Evolutionary conservation across 2,329 filamentous ascomycete genomes (phyloP).

Genomic region (Domatiomyces globalis): DNA sequence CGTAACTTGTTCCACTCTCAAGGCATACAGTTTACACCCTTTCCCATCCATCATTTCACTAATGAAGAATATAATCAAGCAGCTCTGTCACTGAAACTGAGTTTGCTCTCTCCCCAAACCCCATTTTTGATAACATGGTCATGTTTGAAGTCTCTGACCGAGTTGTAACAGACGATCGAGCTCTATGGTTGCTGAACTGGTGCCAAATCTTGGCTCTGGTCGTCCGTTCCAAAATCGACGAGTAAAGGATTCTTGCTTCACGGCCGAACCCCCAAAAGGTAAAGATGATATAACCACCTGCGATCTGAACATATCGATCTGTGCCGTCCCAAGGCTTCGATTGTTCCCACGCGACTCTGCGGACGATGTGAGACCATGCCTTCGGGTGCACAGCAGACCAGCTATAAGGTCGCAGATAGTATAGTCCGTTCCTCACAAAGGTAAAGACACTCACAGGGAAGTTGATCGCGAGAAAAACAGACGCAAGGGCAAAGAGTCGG

Average conservation of each 20-base stretch:
- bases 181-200: no score
- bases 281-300: slow-evolving; percentile 42
- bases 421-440: slow-evolving; percentile 31
- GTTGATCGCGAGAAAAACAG: slow-evolving; percentile 41
- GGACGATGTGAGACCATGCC: slow-evolving; percentile 35
- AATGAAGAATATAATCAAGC: not conserved
- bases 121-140: slow-evolving; percentile 21
- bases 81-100: not conserved
- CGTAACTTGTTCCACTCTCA: no score
- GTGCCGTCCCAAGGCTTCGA: slow-evolving; percentile 12
- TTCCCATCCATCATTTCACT: not conserved
- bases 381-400: slow-evolving; percentile 41
- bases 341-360: not conserved
- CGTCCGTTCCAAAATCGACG: slow-evolving; percentile 21
- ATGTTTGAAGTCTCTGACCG: not conserved
- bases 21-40: not conserved
- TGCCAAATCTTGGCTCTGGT: not conserved
- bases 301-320: slow-evolving; percentile 46
- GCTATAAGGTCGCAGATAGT: slow-evolving; percentile 32
- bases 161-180: not conserved
- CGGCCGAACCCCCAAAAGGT: slow-evolving; percentile 50
- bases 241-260: slow-evolving; percentile 45
- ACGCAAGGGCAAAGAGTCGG: slow-evolving; percentile 26
- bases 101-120: slow-evolving; percentile 20
- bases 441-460: slow-evolving; percentile 41